These are phyloP conservation scores for Ophiostoma populinum DNA, from an alignment of 2,329 filamentous ascomycete species.

Conservation along the genomic window DNA sequence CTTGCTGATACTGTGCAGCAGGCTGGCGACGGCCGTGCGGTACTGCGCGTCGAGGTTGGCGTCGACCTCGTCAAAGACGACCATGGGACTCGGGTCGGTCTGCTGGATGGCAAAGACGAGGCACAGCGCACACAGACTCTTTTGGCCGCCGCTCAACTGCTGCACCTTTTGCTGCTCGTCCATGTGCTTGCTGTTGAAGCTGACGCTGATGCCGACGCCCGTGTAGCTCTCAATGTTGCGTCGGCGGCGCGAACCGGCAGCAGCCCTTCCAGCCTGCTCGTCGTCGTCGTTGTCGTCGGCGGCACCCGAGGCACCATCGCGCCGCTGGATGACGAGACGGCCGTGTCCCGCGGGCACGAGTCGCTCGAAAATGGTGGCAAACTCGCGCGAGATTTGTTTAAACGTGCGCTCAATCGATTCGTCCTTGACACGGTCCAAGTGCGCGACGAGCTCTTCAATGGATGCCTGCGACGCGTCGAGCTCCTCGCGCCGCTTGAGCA, in stretches of 20 bases:
- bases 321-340: slow-evolving; percentile 79
- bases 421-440: slow-evolving; percentile 88
- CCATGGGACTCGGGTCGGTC: slow-evolving; percentile 93
- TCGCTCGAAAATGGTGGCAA: slow-evolving; percentile 82
- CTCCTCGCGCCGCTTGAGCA: slow-evolving; percentile 71
- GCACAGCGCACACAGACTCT: slow-evolving; percentile 94
- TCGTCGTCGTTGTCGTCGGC: slow-evolving; percentile 49
- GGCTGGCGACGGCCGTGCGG: slow-evolving; percentile 80
- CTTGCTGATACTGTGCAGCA: slow-evolving; percentile 62
- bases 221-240: slow-evolving; percentile 83
- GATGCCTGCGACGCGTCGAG: slow-evolving; percentile 72
- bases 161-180: slow-evolving; percentile 97
- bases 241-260: slow-evolving; percentile 31
- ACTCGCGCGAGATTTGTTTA: slow-evolving; percentile 91
- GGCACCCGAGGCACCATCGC: slow-evolving; percentile 58
- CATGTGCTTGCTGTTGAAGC: slow-evolving; percentile 89
- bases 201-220: slow-evolving; percentile 90
- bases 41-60: slow-evolving; percentile 97
- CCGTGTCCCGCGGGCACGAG: slow-evolving; percentile 89
- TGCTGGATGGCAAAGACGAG: slow-evolving; percentile 98
- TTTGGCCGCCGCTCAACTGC: slow-evolving; percentile 91
- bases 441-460: slow-evolving; percentile 81
- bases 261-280: slow-evolving; percentile 33
- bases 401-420: slow-evolving; percentile 97
- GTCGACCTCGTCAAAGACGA: slow-evolving; percentile 98